Evolutionary conservation across 805 yeast species (phyloP), one percentile per base, ranked within the genome.

Genomic region (Nakazawaea sp.): DNA sequence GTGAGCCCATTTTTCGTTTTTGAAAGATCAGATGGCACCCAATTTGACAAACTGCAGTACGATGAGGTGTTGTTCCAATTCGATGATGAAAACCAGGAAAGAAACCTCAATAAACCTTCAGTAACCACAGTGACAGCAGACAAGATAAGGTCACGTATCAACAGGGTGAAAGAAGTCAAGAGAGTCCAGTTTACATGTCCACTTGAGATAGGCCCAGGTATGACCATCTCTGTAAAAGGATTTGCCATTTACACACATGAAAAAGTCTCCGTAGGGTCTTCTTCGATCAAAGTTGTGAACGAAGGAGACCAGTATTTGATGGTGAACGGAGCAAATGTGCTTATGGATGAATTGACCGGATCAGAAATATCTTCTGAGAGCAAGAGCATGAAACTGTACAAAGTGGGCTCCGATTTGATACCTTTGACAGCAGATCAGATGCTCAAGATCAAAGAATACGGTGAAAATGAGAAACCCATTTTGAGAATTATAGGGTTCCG

Each of bases 401-500:
- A 59, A 8, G 52, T 74, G 37, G 83, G 82, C 0, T 13, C 20
- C 10, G 66, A 73, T 40, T 49, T 55, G 21, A 51, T 74, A 12
- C 60, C 59, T 1, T 54, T 68, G 25, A 51, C 59, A 27, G 62
- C 54, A 5, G 61, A 60, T 18, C 68, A 68, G 35, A 43, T 61
- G 29, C 52, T 44, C 18, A 49, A 53, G 30, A 46, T 70, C 3
- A 52, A 44, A 43, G 56, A 47, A 20, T 58, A 59, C 50, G 53
- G 61, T 33, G 57, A 56, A 9, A 40, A 44, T 15, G 61, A 56
- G 49, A 46, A 45, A 1, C 78, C 88, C 0, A 69, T 72, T 35
- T 58, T 89, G 33, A 72, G 75, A 41, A 57, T 88, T 2, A 45
- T 87, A 6, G 90, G 95, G 1, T 86, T 85, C 54, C 63, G 85